Evolutionary conservation across 148 eudicot species (phyloP).

Genomic region (Fagopyrum esculentum): DNA sequence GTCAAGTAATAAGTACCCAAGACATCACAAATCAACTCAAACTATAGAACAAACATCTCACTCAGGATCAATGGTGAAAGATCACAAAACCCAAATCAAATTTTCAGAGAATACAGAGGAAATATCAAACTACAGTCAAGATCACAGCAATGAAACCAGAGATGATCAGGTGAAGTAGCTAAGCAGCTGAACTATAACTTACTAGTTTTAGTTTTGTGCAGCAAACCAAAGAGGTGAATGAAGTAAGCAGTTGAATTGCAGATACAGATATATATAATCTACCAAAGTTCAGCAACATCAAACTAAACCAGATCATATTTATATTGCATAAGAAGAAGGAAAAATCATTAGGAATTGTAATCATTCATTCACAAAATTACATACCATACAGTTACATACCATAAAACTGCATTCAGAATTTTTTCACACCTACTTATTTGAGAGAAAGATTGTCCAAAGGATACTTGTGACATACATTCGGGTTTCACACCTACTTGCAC

Average conservation of each 20-base stretch:
- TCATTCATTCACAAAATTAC: not conserved
- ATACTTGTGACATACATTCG: constrained; percentile 95
- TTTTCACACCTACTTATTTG: no score
- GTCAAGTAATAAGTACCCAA: no score
- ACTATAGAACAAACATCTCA: not conserved
- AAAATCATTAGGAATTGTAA: not conserved
- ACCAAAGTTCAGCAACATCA: not conserved
- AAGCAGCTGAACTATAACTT: not conserved
- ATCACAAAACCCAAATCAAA: not conserved
- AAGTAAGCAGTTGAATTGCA: not conserved
- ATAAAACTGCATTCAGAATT: no score
- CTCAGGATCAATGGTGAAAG: not conserved
- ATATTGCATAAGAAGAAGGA: not conserved
- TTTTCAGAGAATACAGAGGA: not conserved
- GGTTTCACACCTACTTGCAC: constrained; percentile 68
- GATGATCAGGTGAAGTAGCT: not conserved
- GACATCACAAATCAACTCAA: no score
- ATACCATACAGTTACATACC: no score
- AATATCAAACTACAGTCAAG: not conserved
- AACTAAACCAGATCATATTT: not conserved
- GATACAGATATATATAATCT: not conserved
- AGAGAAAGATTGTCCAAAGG: constrained; percentile 28
- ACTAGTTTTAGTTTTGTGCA: not conserved
- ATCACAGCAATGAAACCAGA: not conserved
- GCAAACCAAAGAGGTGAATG: not conserved